Base-by-base conservation (phyloP, 306 rosid species). In the Trifolium fragiferum region DNA sequence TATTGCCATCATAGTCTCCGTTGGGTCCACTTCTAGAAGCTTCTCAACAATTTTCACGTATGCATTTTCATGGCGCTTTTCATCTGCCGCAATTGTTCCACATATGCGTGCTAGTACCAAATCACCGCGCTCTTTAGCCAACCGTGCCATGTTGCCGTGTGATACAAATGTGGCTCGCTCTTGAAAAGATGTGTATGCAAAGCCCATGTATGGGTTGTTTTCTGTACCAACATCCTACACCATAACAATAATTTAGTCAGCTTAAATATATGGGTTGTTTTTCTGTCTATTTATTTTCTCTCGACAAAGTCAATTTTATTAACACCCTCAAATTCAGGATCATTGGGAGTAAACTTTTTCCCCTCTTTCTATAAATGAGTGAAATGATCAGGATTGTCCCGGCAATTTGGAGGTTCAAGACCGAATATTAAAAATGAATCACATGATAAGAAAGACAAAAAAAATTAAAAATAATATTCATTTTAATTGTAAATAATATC, bases 141-240 rank as follows among this genome's bases (percentile, higher is more conserved):
- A 25, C 40, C 89, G 79, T 10, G 89, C 93, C 4, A 89, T 81
- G 83, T 89, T 89, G 66, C 91, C 89, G 4, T 89, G 93, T 1
- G 93, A 83, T 7, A 87, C 18, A 65, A 83, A 87, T 13, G 93
- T 85, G 19, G 93, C 93, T 69, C 93, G 85, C 76, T 86, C 93
- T 72, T 89, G 93, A 30, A 87, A 86, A 5, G 87, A 87, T 13
- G 93, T 83, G 77, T 89, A 89, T 38, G 87, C 97, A 58, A 81
- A 91, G 7, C 88, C 97, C 80, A 89, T 40, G 70, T 89, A 91
- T 1, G 97, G 92, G 70, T 89, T 87, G 83, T 87, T 89, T 60
- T 84, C 89, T 0, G 88, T 81, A 30, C 89, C 84, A 0, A 87
- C 87, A 46, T 87, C 87, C 97, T 90, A 41, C 30, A 21, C 19